Evolutionary conservation across 2,329 filamentous ascomycete genomes (phyloP).

Genomic region (Hymenoscyphus infarciens): DNA sequence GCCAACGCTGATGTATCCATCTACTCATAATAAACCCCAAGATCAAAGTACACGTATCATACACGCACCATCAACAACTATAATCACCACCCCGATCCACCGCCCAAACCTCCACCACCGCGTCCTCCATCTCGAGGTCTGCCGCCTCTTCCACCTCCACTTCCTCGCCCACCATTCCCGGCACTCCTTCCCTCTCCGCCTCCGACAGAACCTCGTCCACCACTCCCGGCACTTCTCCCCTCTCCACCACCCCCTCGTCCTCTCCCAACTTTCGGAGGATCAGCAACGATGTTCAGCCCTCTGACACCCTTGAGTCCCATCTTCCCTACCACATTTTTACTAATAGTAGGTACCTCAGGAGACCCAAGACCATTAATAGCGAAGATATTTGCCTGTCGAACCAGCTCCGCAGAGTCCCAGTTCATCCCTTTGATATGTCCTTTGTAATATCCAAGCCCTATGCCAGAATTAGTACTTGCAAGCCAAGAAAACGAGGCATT

Average conservation of each 20-base stretch:
- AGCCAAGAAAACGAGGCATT: neutral
- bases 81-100: too few species aligned
- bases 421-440: slow-evolving; percentile 41
- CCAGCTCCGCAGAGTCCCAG: slow-evolving; percentile 38
- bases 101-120: too few species aligned
- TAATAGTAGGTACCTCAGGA: slow-evolving; percentile 44
- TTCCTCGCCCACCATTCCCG: slow-evolving; percentile 9
- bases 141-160: slow-evolving; percentile 15
- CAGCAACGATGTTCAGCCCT: slow-evolving; percentile 45
- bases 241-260: slow-evolving; percentile 22
- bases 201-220: neutral
- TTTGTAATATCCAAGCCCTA: slow-evolving; percentile 49
- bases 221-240: slow-evolving; percentile 15
- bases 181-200: slow-evolving; percentile 1
- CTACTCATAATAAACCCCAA: too few species aligned
- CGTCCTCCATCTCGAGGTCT: neutral
- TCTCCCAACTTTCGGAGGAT: slow-evolving; percentile 28
- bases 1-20: too few species aligned
- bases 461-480: neutral
- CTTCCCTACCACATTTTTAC: slow-evolving; percentile 47
- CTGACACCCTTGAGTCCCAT: slow-evolving; percentile 51
- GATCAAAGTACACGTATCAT: too few species aligned
- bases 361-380: slow-evolving; percentile 45
- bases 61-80: too few species aligned
- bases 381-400: slow-evolving; percentile 47